Conservation (phyloP, 345 rosid genomes). For the Stellera chamaejasme region DNA sequence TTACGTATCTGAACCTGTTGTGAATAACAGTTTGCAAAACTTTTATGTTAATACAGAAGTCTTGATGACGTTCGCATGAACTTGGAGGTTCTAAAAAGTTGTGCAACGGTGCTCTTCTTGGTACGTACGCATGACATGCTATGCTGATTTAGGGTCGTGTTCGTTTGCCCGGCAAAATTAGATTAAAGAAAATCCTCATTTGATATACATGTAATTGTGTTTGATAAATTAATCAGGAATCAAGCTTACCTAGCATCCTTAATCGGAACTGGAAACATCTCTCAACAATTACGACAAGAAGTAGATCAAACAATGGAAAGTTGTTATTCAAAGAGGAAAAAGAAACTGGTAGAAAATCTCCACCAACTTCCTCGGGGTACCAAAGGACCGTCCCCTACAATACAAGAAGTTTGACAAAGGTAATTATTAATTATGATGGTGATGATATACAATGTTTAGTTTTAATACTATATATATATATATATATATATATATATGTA, state of each 20-base stretch:
- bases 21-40: too few species aligned
- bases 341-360: constrained; percentile 32
- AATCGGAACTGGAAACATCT: constrained; percentile 40
- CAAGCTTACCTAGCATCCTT: constrained; percentile 57
- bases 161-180: too few species aligned
- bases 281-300: constrained; percentile 50
- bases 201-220: background rate
- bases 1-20: too few species aligned
- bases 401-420: constrained; percentile 50
- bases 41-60: constrained; percentile 34
- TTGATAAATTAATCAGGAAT: constrained; percentile 39
- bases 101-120: constrained; percentile 84
- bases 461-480: too few species aligned
- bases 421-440: background rate
- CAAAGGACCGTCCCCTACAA: constrained; percentile 64
- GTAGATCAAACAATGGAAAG: constrained; percentile 44
- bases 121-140: constrained; percentile 21
- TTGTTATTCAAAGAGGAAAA: constrained; percentile 16
- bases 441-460: too few species aligned
- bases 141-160: background rate
- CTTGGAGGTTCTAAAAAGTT: constrained; percentile 77
- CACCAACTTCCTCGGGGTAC: constrained; percentile 23
- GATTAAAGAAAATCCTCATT: too few species aligned
- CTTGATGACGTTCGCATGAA: constrained; percentile 91
- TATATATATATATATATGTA: too few species aligned